These are phyloP conservation scores for Globomyces pollinis-pini DNA, from an alignment of 192 early-diverging fungal species.

Conservation along the genomic window DNA sequence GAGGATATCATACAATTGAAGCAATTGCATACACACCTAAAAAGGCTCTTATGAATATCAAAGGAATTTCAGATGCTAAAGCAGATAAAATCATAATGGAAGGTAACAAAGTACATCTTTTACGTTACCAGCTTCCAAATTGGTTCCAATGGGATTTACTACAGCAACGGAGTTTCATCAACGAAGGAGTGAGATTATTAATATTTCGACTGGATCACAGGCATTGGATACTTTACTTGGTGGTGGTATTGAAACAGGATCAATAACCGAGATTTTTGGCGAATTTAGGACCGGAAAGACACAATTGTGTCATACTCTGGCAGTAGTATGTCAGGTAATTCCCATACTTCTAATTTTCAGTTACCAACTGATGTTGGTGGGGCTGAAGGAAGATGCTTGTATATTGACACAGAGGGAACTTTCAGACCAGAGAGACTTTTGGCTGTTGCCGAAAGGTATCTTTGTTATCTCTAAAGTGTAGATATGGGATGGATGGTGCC, in stretches of 20 bases:
- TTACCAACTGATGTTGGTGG: conserved; percentile 82
- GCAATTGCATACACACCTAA: conserved; percentile 87
- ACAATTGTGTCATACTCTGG: conserved; percentile 91
- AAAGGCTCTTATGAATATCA: conserved; percentile 76
- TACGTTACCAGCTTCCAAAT: conserved; percentile 63
- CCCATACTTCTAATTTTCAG: no score
- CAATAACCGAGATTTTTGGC: conserved; percentile 96
- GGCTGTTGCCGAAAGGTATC: conserved; percentile 72
- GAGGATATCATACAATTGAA: conserved; percentile 88
- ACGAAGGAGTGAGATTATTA: conserved; percentile 69
- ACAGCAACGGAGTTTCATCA: conserved; percentile 88
- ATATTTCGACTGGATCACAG: conserved; percentile 82
- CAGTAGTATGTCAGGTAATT: conserved; percentile 95
- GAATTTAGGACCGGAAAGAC: conserved; percentile 98
- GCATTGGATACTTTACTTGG: conserved; percentile 89
- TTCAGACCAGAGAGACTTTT: conserved; percentile 88
- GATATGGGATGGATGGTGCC: conserved; percentile 66
- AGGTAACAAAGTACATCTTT: conserved; percentile 48
- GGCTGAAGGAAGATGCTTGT: conserved; percentile 89
- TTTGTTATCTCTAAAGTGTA: no score
- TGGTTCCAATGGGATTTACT: conserved; percentile 92
- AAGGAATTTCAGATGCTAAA: conserved; percentile 92
- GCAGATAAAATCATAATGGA: conserved; percentile 90
- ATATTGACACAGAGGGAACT: conserved; percentile 96
- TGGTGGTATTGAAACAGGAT: conserved; percentile 92